Conservation (phyloP, 169 alveolate genomes). For the Cryptosporidium meleagridis region DNA sequence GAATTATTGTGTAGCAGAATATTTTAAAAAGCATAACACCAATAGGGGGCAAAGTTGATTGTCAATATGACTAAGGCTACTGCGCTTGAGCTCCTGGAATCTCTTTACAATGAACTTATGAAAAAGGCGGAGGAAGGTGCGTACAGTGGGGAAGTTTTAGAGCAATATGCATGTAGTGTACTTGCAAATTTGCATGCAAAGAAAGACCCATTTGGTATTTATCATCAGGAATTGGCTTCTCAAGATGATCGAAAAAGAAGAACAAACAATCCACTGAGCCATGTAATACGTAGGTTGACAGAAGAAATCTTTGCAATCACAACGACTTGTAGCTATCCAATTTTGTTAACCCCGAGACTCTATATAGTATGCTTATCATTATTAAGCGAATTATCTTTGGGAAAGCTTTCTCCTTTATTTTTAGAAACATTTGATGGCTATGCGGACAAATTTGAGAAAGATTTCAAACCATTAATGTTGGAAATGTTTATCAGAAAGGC, state of each 20-base stretch:
- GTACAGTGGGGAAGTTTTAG: slow-evolving; percentile 26
- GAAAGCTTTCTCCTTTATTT: slow-evolving; percentile 22
- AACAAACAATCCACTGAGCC: slow-evolving; percentile 24
- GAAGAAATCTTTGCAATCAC: slow-evolving; percentile 48
- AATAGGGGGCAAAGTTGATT: neutral
- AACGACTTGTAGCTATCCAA: slow-evolving; percentile 26
- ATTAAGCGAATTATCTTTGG: slow-evolving; percentile 21
- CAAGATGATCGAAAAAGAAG: neutral
- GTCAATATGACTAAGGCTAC: neutral
- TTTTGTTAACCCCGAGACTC: slow-evolving; percentile 21
- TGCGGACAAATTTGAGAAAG: slow-evolving; percentile 21
- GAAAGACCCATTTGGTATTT: slow-evolving; percentile 38
- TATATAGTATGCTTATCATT: slow-evolving; percentile 22
- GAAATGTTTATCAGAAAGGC: slow-evolving; percentile 37
- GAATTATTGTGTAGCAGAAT: neutral
- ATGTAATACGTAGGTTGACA: slow-evolving; percentile 19
- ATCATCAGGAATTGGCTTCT: neutral
- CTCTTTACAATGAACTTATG: slow-evolving; percentile 8
- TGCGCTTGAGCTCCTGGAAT: slow-evolving; percentile 36
- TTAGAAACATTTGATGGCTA: slow-evolving; percentile 37
- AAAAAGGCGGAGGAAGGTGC: neutral
- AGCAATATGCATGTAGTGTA: slow-evolving; percentile 7
- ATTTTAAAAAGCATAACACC: neutral
- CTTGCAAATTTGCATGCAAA: slow-evolving; percentile 21
- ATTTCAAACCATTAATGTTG: slow-evolving; percentile 7